phyloP scores from a whole-genome alignment of 257 asterid genomes.

The Leonotis leonurus region DNA sequence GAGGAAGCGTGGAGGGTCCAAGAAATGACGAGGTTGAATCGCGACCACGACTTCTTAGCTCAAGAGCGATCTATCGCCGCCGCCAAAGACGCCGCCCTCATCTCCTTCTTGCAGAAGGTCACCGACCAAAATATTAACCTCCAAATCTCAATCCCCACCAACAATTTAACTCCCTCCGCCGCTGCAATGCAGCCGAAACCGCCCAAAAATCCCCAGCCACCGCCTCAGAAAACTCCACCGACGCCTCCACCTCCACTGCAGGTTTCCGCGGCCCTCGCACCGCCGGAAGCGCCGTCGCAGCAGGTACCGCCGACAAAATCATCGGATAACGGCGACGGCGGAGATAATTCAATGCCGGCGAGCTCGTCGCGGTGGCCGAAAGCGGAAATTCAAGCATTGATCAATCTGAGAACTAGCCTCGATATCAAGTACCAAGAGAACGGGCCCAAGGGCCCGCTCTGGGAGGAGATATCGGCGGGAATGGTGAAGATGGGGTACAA shows the following conservation, averaged over 20 bases:
- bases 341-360: constrained; percentile 30
- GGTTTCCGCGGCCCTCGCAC: constrained; percentile 5
- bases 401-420: constrained; percentile 48
- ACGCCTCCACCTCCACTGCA: neutral
- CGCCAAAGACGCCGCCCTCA: constrained; percentile 65
- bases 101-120: constrained; percentile 56
- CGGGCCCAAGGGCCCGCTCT: constrained; percentile 83
- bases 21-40: constrained; percentile 59
- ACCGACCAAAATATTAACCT: constrained; percentile 43
- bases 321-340: constrained; percentile 17
- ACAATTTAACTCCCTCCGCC: constrained; percentile 1
- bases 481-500: constrained; percentile 67
- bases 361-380: constrained; percentile 92
- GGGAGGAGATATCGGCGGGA: constrained; percentile 82
- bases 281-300: neutral
- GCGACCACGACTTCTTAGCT: constrained; percentile 62
- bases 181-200: constrained; percentile 12
- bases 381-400: constrained; percentile 65
- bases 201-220: constrained; percentile 2
- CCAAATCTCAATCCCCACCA: constrained; percentile 22
- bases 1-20: constrained; percentile 78
- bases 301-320: constrained; percentile 10
- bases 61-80: constrained; percentile 76
- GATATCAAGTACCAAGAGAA: constrained; percentile 73
- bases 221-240: neutral